Base-by-base conservation (phyloP, 768 basidiomycete genomes). In the Trametes cinnabarina region DNA sequence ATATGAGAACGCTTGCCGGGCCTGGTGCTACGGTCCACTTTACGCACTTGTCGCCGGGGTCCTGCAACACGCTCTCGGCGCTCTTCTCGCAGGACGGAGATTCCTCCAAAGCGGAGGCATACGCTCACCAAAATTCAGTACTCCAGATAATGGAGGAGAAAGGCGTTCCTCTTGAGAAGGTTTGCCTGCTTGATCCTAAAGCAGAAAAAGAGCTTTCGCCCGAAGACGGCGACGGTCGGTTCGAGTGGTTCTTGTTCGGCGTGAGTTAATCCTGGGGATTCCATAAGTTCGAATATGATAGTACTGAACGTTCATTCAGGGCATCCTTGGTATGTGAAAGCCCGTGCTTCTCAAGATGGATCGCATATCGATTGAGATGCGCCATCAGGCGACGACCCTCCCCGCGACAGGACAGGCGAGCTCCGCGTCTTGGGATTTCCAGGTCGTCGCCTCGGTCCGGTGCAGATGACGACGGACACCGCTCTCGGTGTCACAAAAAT, bases 391-490 rank as follows among this genome's bases (percentile, higher is more conserved):
- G 96, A 98, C 67, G 95, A 99, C 73, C 96, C 96, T 2, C 96
- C 96, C 0, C 81, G 94, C 35, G 96, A 99, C 70, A 80, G 96
- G 51, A 99, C 96, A 2, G 82, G 85, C 1, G 92, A 96, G 68
- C 82, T 99, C 34, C 87, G 96, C 28, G 80, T 79, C 15, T 74
- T 94, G 35, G 94, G 94, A 1, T 99, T 96, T 70, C 90, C 92
- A 1, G 82, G 82, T 6, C 82, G 97, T 30, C 91, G 90, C 71
- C 78, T 99, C 8, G 94, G 94, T 0, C 76, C 85, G 2, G 78
- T 93, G 1, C 97, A 99, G 73, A 99, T 99, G 97, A 98, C 97
- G 30, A 99, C 97, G 0, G 96, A 99, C 73, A 98, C 96, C 1
- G 96, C 96, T 1, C 77, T 98, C 0, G 92, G 89, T 4, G 96